These are phyloP conservation scores for Sonneratia caseolaris DNA, from an alignment of 345 rosid species.

Conservation along the genomic window DNA sequence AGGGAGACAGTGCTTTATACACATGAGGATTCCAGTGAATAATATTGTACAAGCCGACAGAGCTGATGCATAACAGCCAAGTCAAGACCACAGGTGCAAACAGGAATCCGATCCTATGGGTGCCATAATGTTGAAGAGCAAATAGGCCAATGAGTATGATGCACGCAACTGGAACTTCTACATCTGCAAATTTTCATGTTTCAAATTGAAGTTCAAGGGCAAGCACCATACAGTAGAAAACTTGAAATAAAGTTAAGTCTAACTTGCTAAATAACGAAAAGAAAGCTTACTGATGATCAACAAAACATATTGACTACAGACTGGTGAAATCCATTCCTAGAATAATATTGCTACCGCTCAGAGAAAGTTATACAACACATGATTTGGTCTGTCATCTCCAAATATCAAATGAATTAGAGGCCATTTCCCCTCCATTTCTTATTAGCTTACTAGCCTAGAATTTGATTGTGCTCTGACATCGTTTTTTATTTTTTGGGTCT, in stretches of 20 bases:
- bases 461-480: no score
- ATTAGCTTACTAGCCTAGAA: neutral
- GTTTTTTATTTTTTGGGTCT: no score
- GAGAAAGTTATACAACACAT: neutral
- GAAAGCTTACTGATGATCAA: neutral
- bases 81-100: constrained; percentile 69
- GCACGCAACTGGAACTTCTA: constrained; percentile 75
- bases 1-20: constrained; percentile 73
- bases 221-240: neutral
- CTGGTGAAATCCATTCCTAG: neutral
- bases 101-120: constrained; percentile 79
- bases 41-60: constrained; percentile 69
- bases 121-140: constrained; percentile 89
- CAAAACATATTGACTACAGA: neutral
- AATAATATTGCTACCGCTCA: neutral
- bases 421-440: neutral
- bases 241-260: neutral
- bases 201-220: neutral
- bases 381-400: neutral
- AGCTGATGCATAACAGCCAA: constrained; percentile 77
- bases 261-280: neutral
- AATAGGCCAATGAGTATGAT: constrained; percentile 63
- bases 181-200: constrained; percentile 39
- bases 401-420: neutral
- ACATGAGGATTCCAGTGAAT: constrained; percentile 76